These are phyloP conservation scores for Scytalidium sp. DNA, from an alignment of 2,329 filamentous ascomycete species.

Conservation along the genomic window DNA sequence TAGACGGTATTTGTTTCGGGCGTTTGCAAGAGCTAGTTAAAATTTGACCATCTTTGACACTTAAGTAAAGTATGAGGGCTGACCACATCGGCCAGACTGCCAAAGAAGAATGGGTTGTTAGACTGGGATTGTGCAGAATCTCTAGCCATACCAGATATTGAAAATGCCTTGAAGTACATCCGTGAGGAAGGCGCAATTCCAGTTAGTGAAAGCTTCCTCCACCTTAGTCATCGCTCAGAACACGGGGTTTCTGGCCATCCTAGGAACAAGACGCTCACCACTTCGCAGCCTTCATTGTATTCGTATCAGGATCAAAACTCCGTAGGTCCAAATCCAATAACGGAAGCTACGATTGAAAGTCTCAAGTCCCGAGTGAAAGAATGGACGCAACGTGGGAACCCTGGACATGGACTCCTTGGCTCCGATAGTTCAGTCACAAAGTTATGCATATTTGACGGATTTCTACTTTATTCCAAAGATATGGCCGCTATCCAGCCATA, in stretches of 20 bases:
- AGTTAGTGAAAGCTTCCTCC: constrained; percentile 38
- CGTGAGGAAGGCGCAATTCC: constrained; percentile 63
- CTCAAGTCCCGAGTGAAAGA: constrained; percentile 45
- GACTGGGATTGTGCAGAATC: constrained; percentile 93
- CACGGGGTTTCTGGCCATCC: constrained; percentile 20
- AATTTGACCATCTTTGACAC: too few relatives aligned
- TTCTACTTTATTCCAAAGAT: constrained; percentile 70
- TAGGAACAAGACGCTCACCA: constrained; percentile 25
- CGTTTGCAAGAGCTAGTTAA: too few relatives aligned
- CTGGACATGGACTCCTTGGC: constrained; percentile 37
- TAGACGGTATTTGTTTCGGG: too few relatives aligned
- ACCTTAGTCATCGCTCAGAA: constrained; percentile 22
- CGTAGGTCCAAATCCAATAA: constrained; percentile 51
- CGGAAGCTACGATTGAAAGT: constrained; percentile 41
- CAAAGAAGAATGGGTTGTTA: constrained; percentile 57
- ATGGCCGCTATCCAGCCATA: constrained; percentile 49
- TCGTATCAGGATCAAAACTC: constrained; percentile 64
- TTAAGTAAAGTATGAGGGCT: too few relatives aligned
- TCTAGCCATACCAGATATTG: constrained; percentile 68
- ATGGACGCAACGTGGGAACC: constrained; percentile 42
- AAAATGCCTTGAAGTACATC: constrained; percentile 66
- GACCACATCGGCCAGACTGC: constrained; percentile 41
- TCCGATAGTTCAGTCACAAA: constrained; percentile 15
- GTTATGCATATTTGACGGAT: constrained; percentile 81
- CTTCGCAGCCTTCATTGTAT: constrained; percentile 41